Conservation (phyloP, 495 filamentous ascomycete genomes). For the Penicillium herquei region DNA sequence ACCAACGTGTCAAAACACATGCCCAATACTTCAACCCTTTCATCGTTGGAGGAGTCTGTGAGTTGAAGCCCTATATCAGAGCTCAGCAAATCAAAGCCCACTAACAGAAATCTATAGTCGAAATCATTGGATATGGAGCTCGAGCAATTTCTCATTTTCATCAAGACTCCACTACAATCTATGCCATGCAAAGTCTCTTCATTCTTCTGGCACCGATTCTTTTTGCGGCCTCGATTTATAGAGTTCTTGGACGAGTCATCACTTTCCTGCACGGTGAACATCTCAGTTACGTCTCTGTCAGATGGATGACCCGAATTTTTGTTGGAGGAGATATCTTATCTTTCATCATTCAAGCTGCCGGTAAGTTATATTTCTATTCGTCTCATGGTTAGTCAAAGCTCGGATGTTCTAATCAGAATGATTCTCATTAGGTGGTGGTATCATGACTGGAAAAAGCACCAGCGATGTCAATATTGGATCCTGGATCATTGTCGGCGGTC, state of each 20-base stretch:
- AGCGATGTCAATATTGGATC: slow-evolving; percentile 26
- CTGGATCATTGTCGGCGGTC: slow-evolving; percentile 39
- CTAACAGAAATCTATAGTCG: neutral
- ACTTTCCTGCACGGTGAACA: slow-evolving; percentile 37
- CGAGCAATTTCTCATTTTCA: neutral
- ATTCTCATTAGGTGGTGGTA: slow-evolving; percentile 14
- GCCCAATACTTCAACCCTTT: slow-evolving; percentile 65
- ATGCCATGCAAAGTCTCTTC: neutral
- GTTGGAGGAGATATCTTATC: slow-evolving; percentile 30
- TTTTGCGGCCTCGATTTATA: slow-evolving; percentile 55
- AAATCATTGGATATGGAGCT: neutral
- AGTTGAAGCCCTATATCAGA: neutral
- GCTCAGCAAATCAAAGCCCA: neutral
- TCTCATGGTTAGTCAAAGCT: neutral
- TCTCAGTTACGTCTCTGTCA: slow-evolving; percentile 13
- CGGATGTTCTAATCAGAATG: neutral
- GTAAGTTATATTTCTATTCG: slow-evolving; percentile 8
- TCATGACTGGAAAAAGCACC: slow-evolving; percentile 12
- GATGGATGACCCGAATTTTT: slow-evolving; percentile 27
- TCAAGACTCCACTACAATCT: neutral
- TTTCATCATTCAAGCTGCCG: slow-evolving; percentile 24
- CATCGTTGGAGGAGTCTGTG: slow-evolving; percentile 55
- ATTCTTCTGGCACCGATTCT: slow-evolving; percentile 44
- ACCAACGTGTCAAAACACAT: slow-evolving; percentile 36
- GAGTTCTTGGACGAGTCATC: slow-evolving; percentile 51